Evolutionary conservation across 2,329 filamentous ascomycete species (phyloP).

Genomic region (Arthrobotrys iridis): DNA sequence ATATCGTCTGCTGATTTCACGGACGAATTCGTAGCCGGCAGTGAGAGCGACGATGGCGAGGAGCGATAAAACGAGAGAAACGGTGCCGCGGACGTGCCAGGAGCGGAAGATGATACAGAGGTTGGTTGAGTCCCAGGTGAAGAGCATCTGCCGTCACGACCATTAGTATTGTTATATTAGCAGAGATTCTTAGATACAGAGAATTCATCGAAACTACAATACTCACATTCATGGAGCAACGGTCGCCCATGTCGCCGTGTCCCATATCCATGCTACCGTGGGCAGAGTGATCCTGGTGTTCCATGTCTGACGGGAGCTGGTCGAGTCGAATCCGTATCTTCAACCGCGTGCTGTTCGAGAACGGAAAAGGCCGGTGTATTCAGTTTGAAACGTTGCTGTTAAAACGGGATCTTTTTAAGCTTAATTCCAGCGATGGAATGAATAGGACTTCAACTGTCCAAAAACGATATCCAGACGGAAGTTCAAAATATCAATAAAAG

Average conservation of each 20-base stretch:
- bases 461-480: neutral
- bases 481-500: too few species aligned
- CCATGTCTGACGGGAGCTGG: slow-evolving; percentile 36
- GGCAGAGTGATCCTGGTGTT: slow-evolving; percentile 51
- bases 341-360: neutral
- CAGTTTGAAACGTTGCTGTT: too few species aligned
- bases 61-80: slow-evolving; percentile 82
- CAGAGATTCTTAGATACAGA: neutral
- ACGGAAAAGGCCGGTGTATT: neutral
- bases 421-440: too few species aligned
- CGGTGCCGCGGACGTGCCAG: slow-evolving; percentile 83
- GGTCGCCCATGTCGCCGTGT: slow-evolving; percentile 57
- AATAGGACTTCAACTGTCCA: neutral
- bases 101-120: slow-evolving; percentile 93
- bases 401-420: too few species aligned
- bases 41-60: slow-evolving; percentile 81
- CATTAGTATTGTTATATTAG: neutral
- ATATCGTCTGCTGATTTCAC: slow-evolving; percentile 79
- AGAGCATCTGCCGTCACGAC: slow-evolving; percentile 78
- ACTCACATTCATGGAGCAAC: slow-evolving; percentile 57
- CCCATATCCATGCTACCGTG: slow-evolving; percentile 38
- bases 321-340: neutral
- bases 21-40: slow-evolving; percentile 91
- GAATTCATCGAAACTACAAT: too few species aligned
- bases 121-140: slow-evolving; percentile 92